A percentile compares a stretch with the other conserved stretches of the same genome.
Conservation (phyloP, 352 stramenopile genomes). For the Globisporangium ultimum region DNA sequence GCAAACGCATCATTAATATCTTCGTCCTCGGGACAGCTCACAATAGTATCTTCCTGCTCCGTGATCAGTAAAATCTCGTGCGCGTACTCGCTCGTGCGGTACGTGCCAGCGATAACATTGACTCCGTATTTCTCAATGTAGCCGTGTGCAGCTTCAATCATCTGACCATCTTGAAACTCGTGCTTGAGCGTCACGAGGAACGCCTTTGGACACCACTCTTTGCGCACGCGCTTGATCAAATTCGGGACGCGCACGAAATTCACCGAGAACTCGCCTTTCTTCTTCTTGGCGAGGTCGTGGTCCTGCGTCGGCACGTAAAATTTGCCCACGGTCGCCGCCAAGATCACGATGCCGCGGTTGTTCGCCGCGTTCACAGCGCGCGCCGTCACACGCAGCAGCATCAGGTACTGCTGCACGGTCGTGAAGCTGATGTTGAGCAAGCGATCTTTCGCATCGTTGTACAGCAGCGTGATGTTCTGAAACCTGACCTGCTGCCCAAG, state of each 20-base stretch:
- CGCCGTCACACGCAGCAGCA: conserved; percentile 58
- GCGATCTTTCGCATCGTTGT: conserved; percentile 59
- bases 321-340: conserved; percentile 78
- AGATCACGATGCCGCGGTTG: conserved; percentile 62
- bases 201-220: conserved; percentile 75
- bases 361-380: conserved; percentile 54
- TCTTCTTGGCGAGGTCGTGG: conserved; percentile 27
- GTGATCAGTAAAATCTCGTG: conserved; percentile 77
- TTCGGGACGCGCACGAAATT: conserved; percentile 82
- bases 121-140: conserved; percentile 82
- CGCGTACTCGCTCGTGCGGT: conserved; percentile 29
- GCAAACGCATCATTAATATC: conserved; percentile 83
- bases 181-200: conserved; percentile 83
- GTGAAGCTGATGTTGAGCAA: conserved; percentile 76
- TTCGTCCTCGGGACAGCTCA: conserved; percentile 68
- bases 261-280: conserved; percentile 61
- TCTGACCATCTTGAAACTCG: conserved; percentile 59
- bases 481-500: conserved; percentile 60
- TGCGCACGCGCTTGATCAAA: conserved; percentile 76
- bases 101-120: conserved; percentile 69
- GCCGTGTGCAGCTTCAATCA: conserved; percentile 60
- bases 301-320: conserved; percentile 62
- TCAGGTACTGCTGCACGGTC: conserved; percentile 81
- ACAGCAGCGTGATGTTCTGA: conserved; percentile 57
- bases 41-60: conserved; percentile 77